phyloP scores from a whole-genome alignment of 208 protist genomes.

The Acanthamoeba healyi region DNA sequence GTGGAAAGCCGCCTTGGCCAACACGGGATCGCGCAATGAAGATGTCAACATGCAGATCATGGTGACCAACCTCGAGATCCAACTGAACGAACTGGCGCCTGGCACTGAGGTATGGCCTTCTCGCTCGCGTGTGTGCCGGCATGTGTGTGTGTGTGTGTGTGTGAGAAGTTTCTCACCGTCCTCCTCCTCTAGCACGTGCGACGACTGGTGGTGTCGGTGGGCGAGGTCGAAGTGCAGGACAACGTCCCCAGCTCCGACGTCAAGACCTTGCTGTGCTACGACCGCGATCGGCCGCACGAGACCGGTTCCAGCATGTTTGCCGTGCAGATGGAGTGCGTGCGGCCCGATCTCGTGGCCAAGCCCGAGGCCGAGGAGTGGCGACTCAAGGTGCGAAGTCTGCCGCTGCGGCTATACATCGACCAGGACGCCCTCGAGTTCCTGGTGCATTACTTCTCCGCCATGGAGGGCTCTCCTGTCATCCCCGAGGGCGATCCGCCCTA shows the following conservation, averaged over 20 bases:
- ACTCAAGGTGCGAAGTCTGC: constrained; percentile 31
- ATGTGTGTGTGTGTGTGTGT: background rate
- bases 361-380: constrained; percentile 70
- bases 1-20: background rate
- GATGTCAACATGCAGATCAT: constrained; percentile 42
- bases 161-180: background rate
- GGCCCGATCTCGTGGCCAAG: constrained; percentile 16
- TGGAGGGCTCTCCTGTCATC: constrained; percentile 58
- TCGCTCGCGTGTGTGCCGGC: background rate
- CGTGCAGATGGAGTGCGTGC: constrained; percentile 72
- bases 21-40: constrained; percentile 9
- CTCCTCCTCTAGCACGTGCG: background rate
- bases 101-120: background rate
- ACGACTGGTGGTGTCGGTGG: constrained; percentile 17
- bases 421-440: constrained; percentile 77
- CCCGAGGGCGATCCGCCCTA: constrained; percentile 60
- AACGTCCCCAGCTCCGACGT: constrained; percentile 58
- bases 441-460: constrained; percentile 14
- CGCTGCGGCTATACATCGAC: constrained; percentile 67
- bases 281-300: constrained; percentile 23
- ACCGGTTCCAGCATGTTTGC: constrained; percentile 42
- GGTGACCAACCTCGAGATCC: constrained; percentile 11
- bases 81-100: constrained; percentile 1
- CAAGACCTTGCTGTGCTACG: constrained; percentile 52
- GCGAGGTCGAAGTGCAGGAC: constrained; percentile 65